A percentile compares a stretch with the other conserved stretches of the same genome.
Evolutionary conservation across 768 basidiomycete genomes (phyloP).

Genomic region (Rickenella mellea): DNA sequence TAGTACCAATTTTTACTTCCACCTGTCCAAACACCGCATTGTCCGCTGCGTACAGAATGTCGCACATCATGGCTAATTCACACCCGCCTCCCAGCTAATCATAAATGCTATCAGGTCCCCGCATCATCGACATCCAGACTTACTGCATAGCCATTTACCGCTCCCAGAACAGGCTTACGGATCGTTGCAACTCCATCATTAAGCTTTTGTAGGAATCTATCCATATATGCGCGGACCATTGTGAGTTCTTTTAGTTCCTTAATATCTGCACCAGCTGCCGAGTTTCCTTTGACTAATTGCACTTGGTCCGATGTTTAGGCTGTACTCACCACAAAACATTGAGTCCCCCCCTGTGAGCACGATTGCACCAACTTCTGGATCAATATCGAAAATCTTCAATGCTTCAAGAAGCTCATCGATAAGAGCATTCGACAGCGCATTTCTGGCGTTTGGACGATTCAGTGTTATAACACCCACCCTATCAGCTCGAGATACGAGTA

Average conservation of each 20-base stretch:
- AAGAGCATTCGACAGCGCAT: constrained; percentile 29
- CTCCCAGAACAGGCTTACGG: constrained; percentile 36
- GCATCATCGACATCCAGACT: constrained; percentile 9
- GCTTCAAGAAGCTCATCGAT: constrained; percentile 29
- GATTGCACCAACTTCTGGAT: constrained; percentile 28
- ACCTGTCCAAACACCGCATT: constrained; percentile 38
- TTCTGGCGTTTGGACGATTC: constrained; percentile 23
- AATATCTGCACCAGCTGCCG: constrained; percentile 35
- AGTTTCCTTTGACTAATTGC: neutral
- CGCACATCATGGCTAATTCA: constrained; percentile 39
- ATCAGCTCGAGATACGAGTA: constrained; percentile 14
- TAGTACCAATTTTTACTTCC: constrained; percentile 38
- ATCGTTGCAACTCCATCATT: constrained; percentile 34
- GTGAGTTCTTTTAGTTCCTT: constrained; percentile 36
- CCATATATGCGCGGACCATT: constrained; percentile 35
- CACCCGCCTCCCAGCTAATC: constrained; percentile 38
- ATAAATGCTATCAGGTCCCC: neutral
- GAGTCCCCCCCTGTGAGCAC: constrained; percentile 35
- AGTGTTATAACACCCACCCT: constrained; percentile 22
- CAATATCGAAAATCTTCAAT: constrained; percentile 21
- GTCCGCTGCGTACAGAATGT: constrained; percentile 32
- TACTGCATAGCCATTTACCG: constrained; percentile 37
- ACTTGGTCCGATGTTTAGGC: neutral
- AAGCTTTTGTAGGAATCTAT: constrained; percentile 33
- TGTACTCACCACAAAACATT: constrained; percentile 30